A percentile compares a stretch with the other conserved stretches of the same genome.
Conservation (phyloP, 352 stramenopile genomes). For the Phytophthora rubi region DNA sequence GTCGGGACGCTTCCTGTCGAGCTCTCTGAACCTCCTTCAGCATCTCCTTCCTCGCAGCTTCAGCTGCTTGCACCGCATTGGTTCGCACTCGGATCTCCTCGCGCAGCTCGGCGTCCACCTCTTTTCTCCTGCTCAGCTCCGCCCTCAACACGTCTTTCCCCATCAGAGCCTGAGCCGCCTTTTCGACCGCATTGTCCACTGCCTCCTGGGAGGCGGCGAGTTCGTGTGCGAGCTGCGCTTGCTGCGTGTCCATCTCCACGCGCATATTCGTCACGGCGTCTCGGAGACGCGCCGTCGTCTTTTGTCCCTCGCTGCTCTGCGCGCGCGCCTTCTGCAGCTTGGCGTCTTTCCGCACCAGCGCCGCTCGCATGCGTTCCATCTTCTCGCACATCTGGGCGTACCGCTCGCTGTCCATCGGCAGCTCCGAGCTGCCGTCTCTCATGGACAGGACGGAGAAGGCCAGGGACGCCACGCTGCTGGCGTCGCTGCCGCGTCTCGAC, state of each 20-base stretch:
- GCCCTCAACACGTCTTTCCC: constrained; percentile 27
- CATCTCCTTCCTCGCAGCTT: background rate
- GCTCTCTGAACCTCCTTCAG: constrained; percentile 21
- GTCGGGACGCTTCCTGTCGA: background rate
- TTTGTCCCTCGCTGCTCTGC: constrained; percentile 24
- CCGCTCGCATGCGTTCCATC: constrained; percentile 43
- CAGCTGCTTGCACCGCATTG: constrained; percentile 8
- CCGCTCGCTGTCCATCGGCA: constrained; percentile 44
- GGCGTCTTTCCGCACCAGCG: constrained; percentile 41
- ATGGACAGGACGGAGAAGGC: constrained; percentile 36
- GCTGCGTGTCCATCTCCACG: constrained; percentile 18
- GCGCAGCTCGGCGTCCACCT: constrained; percentile 10
- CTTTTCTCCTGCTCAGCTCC: constrained; percentile 10
- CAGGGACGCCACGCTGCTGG: constrained; percentile 35
- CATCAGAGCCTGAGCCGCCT: constrained; percentile 43
- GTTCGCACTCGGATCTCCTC: constrained; percentile 1
- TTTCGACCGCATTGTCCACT: constrained; percentile 51
- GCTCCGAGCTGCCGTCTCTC: constrained; percentile 14
- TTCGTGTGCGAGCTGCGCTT: constrained; percentile 28
- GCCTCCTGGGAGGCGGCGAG: constrained; percentile 34
- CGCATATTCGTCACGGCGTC: constrained; percentile 10
- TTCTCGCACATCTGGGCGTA: constrained; percentile 54
- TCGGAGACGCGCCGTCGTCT: constrained; percentile 15
- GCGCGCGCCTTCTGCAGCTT: constrained; percentile 44
- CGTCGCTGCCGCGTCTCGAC: constrained; percentile 16